Evolutionary conservation across 2,329 filamentous ascomycete species (phyloP).

Genomic region (Rhynchosporium graminicola): DNA sequence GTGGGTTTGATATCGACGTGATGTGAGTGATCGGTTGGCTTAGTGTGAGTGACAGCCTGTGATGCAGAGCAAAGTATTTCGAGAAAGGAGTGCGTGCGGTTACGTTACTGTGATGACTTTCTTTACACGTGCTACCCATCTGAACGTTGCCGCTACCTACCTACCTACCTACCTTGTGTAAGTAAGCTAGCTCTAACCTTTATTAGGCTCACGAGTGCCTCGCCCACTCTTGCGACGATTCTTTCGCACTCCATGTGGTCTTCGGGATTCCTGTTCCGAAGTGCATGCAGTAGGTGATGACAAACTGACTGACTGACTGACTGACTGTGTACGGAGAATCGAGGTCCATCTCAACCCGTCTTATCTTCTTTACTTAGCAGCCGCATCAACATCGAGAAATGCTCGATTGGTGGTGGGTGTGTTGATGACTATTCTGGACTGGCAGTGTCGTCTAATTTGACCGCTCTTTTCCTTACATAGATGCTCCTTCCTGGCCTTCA

Average conservation of each 20-base stretch:
- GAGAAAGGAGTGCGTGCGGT: too few relatives aligned
- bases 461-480: neutral
- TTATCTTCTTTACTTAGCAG: neutral
- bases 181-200: neutral
- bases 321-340: neutral
- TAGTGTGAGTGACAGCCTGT: too few relatives aligned
- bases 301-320: neutral
- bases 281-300: neutral
- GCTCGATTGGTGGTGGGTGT: neutral
- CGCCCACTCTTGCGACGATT: neutral
- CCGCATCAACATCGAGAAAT: neutral
- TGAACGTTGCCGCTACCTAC: too few relatives aligned
- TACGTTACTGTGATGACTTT: too few relatives aligned
- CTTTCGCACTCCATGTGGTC: neutral
- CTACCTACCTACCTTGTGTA: too few relatives aligned
- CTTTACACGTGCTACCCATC: too few relatives aligned
- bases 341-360: neutral
- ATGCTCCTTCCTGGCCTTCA: slow-evolving; percentile 6
- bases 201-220: slow-evolving; percentile 2
- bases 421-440: slow-evolving; percentile 2
- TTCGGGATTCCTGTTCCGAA: neutral
- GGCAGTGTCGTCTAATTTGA: neutral
- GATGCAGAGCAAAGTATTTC: too few relatives aligned
- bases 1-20: too few relatives aligned
- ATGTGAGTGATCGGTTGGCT: too few relatives aligned